Conservation (phyloP, 2,329 filamentous ascomycete species). For the Arachnopeziza araneosa region DNA sequence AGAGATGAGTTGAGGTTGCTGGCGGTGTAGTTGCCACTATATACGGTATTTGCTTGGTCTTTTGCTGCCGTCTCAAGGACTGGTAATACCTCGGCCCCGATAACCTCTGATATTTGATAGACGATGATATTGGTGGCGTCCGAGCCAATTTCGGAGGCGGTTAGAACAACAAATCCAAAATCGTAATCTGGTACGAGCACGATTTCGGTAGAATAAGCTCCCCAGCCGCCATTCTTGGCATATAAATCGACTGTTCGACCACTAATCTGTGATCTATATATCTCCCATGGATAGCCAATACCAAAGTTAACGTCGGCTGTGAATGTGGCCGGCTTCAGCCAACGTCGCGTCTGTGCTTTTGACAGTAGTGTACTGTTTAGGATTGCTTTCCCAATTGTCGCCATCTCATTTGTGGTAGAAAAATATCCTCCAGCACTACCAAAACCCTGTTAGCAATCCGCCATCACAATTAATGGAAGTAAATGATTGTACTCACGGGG, state of each 20-base stretch:
- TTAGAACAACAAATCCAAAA: conserved; percentile 7
- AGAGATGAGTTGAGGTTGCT: conserved; percentile 9
- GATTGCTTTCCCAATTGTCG: conserved; percentile 7
- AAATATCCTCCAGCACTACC: conserved; percentile 6
- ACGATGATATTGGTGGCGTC: neutral
- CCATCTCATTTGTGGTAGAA: neutral
- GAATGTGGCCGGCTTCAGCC: conserved; percentile 12
- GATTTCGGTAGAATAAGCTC: conserved; percentile 3
- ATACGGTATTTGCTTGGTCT: conserved; percentile 2
- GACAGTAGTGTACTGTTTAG: conserved; percentile 7
- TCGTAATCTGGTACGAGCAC: conserved; percentile 11
- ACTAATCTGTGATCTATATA: neutral
- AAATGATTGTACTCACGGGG: neutral
- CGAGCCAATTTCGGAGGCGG: neutral
- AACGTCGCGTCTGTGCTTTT: conserved; percentile 6
- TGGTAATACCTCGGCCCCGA: conserved; percentile 3
- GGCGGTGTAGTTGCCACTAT: conserved; percentile 6
- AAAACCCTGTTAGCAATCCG: neutral
- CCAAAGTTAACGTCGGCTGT: neutral
- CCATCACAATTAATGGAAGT: neutral
- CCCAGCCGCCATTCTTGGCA: conserved; percentile 8
- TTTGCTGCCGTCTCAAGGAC: conserved; percentile 6
- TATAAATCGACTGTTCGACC: conserved; percentile 10
- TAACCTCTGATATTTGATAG: neutral
- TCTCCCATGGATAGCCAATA: neutral